Conservation (phyloP, 1,139 yeast species). For the Protomyces gravidus region DNA sequence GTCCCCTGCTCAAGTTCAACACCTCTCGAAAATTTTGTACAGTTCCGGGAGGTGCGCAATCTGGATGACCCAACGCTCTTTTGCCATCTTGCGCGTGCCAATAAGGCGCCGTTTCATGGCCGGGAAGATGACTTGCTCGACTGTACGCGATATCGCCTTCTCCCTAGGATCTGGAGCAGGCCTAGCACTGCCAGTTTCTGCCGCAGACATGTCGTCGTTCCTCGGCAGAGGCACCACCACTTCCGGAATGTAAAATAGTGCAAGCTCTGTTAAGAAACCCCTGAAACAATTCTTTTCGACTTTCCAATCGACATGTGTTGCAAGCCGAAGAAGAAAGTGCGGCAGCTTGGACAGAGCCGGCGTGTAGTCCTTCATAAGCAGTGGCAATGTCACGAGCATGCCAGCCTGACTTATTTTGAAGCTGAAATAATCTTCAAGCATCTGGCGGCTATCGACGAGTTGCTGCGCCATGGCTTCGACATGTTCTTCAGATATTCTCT, state of each 20-base stretch:
- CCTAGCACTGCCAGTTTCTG: background rate
- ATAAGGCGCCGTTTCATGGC: slow-evolving; percentile 58
- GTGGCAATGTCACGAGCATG: slow-evolving; percentile 54
- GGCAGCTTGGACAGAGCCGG: slow-evolving; percentile 68
- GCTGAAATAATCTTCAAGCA: slow-evolving; percentile 76
- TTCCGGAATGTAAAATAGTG: slow-evolving; percentile 71
- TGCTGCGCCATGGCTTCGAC: slow-evolving; percentile 31
- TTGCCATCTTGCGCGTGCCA: slow-evolving; percentile 54
- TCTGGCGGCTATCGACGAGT: slow-evolving; percentile 56
- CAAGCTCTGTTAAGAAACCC: slow-evolving; percentile 62
- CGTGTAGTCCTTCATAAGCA: slow-evolving; percentile 57
- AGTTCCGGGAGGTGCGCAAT: slow-evolving; percentile 89
- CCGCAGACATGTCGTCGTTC: background rate
- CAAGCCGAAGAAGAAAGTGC: slow-evolving; percentile 59
- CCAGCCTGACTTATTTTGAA: slow-evolving; percentile 46
- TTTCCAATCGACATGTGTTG: slow-evolving; percentile 55
- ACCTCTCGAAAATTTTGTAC: slow-evolving; percentile 87
- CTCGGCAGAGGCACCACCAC: slow-evolving; percentile 35
- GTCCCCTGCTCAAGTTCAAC: too few relatives aligned
- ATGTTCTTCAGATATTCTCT: background rate
- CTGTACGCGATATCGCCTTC: slow-evolving; percentile 38
- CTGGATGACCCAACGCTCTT: slow-evolving; percentile 56
- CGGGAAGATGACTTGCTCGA: slow-evolving; percentile 67
- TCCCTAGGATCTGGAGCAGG: slow-evolving; percentile 28
- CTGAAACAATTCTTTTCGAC: slow-evolving; percentile 64